Conservation (phyloP, 2,329 filamentous ascomycete species). For the Calonectria leucothoes region DNA sequence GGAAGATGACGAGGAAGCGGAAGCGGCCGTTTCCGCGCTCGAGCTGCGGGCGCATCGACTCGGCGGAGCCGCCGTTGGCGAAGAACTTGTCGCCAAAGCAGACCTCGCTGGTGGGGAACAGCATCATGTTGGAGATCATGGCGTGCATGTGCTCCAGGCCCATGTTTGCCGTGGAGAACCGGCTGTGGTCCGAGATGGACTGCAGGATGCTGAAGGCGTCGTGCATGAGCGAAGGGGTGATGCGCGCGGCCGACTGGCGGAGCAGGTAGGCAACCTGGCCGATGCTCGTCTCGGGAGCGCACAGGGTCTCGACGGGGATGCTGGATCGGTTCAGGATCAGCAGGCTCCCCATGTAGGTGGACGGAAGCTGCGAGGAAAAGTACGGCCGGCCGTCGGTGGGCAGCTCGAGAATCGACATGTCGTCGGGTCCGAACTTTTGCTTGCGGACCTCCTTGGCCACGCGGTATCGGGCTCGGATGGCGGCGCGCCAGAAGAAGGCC, state of each 20-base stretch:
- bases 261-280: slow-evolving; percentile 37
- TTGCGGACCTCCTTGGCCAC: slow-evolving; percentile 41
- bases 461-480: slow-evolving; percentile 48
- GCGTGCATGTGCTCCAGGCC: slow-evolving; percentile 42
- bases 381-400: slow-evolving; percentile 46
- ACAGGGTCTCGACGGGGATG: slow-evolving; percentile 41
- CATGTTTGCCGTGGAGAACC: slow-evolving; percentile 40
- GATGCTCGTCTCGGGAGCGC: slow-evolving; percentile 41
- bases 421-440: slow-evolving; percentile 31
- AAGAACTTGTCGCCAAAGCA: slow-evolving; percentile 44
- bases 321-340: slow-evolving; percentile 42
- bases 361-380: slow-evolving; percentile 43
- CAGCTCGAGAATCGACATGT: slow-evolving; percentile 48
- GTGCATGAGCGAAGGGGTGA: slow-evolving; percentile 42
- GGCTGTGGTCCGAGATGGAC: slow-evolving; percentile 40
- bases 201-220: slow-evolving; percentile 44
- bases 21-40: slow-evolving; percentile 41
- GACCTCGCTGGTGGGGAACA: slow-evolving; percentile 42
- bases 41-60: slow-evolving; percentile 43
- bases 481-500: slow-evolving; percentile 53
- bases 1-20: slow-evolving; percentile 42
- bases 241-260: slow-evolving; percentile 38
- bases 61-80: slow-evolving; percentile 38
- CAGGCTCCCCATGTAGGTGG: slow-evolving; percentile 40
- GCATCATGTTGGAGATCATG: slow-evolving; percentile 46